Conservation (phyloP, 1,139 yeast genomes). For the Geotrichum cucujoidarum region DNA sequence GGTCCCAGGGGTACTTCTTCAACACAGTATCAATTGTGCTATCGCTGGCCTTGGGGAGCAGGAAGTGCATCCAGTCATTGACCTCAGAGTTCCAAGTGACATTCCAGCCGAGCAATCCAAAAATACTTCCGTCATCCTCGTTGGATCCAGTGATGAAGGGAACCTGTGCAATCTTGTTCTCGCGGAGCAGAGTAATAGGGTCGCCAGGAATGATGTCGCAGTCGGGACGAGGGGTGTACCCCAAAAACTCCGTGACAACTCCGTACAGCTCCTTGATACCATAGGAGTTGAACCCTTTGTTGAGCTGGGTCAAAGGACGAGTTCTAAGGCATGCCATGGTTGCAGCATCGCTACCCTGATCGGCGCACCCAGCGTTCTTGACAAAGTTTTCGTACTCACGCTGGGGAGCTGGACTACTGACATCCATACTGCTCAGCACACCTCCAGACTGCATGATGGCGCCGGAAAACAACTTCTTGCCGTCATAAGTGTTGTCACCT, state of each 20-base stretch:
- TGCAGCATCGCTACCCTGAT: conserved; percentile 2
- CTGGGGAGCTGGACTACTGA: conserved; percentile 6
- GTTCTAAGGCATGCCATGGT: conserved; percentile 21
- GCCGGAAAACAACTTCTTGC: conserved; percentile 28
- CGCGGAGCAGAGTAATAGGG: conserved; percentile 16
- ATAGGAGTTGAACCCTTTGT: conserved; percentile 20
- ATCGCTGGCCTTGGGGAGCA: background rate
- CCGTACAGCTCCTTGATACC: conserved; percentile 1
- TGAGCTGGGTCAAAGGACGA: conserved; percentile 10
- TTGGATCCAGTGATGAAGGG: conserved; percentile 22
- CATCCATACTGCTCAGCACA: background rate
- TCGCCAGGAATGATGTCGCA: conserved; percentile 20
- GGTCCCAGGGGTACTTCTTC: conserved; percentile 21
- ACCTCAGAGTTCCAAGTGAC: conserved; percentile 1
- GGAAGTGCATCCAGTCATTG: background rate
- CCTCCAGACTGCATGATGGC: conserved; percentile 27
- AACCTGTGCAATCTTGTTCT: conserved; percentile 20
- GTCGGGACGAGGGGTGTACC: conserved; percentile 25
- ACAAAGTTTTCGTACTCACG: conserved; percentile 13
- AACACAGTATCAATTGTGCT: background rate
- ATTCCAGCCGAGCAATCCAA: conserved; percentile 4
- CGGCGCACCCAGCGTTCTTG: conserved; percentile 21
- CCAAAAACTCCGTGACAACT: conserved; percentile 13
- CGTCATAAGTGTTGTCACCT: conserved; percentile 24
- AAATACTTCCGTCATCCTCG: conserved; percentile 23